phyloP scores from a whole-genome alignment of 2,329 filamentous ascomycete genomes.

The Neoarthrinium moseri region DNA sequence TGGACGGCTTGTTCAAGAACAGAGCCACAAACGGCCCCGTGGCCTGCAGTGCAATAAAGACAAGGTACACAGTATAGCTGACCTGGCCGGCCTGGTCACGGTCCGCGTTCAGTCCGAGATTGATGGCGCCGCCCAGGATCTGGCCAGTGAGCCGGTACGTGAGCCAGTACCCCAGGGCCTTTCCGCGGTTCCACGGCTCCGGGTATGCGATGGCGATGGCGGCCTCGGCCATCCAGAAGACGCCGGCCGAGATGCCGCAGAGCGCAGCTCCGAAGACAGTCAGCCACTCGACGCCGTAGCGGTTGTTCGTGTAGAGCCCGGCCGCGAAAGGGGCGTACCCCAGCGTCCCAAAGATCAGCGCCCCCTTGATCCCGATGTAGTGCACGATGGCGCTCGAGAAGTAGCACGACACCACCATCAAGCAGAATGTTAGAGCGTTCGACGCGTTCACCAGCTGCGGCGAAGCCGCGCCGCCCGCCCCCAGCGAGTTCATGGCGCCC shows the following conservation, averaged over 20 bases:
- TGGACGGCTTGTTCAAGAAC: slow-evolving; percentile 57
- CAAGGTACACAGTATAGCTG: slow-evolving; percentile 65
- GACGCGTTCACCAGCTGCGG: slow-evolving; percentile 69
- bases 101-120: slow-evolving; percentile 63
- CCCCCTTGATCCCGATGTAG: slow-evolving; percentile 68
- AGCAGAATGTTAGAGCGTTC: slow-evolving; percentile 69
- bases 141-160: slow-evolving; percentile 59
- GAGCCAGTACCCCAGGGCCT: slow-evolving; percentile 68
- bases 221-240: slow-evolving; percentile 76
- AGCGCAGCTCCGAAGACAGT: slow-evolving; percentile 66
- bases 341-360: slow-evolving; percentile 70
- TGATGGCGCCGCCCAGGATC: slow-evolving; percentile 71
- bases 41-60: slow-evolving; percentile 71
- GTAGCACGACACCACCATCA: slow-evolving; percentile 71
- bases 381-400: slow-evolving; percentile 63
- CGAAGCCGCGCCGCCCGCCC: slow-evolving; percentile 64
- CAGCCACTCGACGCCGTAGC: slow-evolving; percentile 68
- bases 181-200: slow-evolving; percentile 65
- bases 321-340: slow-evolving; percentile 72
- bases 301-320: slow-evolving; percentile 70
- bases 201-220: slow-evolving; percentile 73
- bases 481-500: slow-evolving; percentile 72
- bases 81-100: slow-evolving; percentile 60
- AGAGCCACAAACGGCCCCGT: slow-evolving; percentile 63
- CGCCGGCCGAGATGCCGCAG: slow-evolving; percentile 68